phyloP scores from a whole-genome alignment of 345 rosid genomes.

The Eucalyptus albens region DNA sequence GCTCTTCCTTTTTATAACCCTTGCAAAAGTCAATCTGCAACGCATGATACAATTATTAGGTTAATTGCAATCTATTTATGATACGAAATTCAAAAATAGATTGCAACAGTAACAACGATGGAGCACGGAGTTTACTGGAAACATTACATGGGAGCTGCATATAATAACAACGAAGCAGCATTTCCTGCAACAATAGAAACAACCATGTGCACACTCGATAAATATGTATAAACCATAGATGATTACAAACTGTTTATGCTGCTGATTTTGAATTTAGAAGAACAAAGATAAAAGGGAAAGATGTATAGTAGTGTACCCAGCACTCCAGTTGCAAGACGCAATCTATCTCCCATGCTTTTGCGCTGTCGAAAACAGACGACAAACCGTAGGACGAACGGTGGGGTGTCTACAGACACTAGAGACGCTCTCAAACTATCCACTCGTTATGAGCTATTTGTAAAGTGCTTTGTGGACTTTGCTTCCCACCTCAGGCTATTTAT shows the following conservation, averaged over 20 bases:
- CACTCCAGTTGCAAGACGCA: slow-evolving; percentile 53
- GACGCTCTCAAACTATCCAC: neutral
- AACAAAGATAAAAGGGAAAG: neutral
- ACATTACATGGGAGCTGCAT: slow-evolving; percentile 61
- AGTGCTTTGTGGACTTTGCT: neutral
- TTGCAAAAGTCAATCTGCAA: slow-evolving; percentile 60
- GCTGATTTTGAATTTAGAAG: neutral
- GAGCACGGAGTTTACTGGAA: neutral
- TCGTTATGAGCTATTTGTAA: neutral
- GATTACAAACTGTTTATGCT: neutral
- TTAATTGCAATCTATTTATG: neutral
- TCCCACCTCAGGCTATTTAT: slow-evolving; percentile 9
- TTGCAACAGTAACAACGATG: neutral
- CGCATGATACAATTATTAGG: neutral
- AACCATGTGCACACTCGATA: neutral
- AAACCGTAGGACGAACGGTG: neutral
- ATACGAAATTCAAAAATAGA: no score
- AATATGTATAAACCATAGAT: neutral
- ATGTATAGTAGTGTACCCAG: slow-evolving; percentile 22
- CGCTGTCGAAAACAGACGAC: neutral
- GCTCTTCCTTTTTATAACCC: slow-evolving; percentile 59
- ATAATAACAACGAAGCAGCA: slow-evolving; percentile 66
- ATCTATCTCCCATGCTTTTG: slow-evolving; percentile 25
- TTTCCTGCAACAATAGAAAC: slow-evolving; percentile 45
- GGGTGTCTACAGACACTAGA: neutral